These are phyloP conservation scores for Colletotrichum zoysiae DNA, from an alignment of 2,329 filamentous ascomycete genomes.

Conservation along the genomic window DNA sequence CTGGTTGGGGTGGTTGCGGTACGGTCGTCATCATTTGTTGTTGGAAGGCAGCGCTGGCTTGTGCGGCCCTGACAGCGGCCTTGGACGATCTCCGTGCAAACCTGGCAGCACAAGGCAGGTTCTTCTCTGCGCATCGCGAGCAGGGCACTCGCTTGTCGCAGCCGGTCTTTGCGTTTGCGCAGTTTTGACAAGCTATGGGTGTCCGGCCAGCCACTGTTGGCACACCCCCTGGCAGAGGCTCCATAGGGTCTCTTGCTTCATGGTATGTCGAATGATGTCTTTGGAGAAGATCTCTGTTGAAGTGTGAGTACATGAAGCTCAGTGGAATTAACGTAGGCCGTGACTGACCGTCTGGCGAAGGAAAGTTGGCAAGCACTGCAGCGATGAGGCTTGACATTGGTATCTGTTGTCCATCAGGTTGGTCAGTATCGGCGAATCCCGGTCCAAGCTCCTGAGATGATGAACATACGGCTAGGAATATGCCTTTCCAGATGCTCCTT, in stretches of 20 bases:
- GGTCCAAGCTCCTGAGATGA: not conserved
- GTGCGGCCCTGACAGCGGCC: conserved; percentile 58
- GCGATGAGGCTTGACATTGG: conserved; percentile 66
- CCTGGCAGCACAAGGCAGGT: conserved; percentile 55
- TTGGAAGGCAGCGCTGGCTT: conserved; percentile 53
- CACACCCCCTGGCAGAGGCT: conserved; percentile 57
- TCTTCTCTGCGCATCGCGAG: conserved; percentile 54
- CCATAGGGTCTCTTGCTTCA: conserved; percentile 61
- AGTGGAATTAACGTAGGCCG: not conserved
- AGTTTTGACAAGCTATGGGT: conserved; percentile 55
- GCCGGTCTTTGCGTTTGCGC: conserved; percentile 55
- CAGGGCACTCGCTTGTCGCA: conserved; percentile 56
- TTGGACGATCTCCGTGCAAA: conserved; percentile 66
- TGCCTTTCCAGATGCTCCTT: conserved; percentile 70
- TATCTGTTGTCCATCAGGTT: conserved; percentile 54
- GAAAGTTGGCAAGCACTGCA: conserved; percentile 63
- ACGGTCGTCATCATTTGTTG: conserved; percentile 44
- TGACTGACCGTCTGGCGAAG: conserved; percentile 61
- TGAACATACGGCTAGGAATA: conserved; percentile 62
- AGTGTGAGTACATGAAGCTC: conserved; percentile 41
- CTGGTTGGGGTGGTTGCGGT: conserved; percentile 40
- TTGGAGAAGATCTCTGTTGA: conserved; percentile 62
- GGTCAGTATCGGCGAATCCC: conserved; percentile 40
- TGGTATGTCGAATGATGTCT: conserved; percentile 66
- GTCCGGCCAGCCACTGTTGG: conserved; percentile 55